These are phyloP conservation scores for Cryptosporidium muris DNA, from an alignment of 169 alveolate genomes.

Conservation along the genomic window DNA sequence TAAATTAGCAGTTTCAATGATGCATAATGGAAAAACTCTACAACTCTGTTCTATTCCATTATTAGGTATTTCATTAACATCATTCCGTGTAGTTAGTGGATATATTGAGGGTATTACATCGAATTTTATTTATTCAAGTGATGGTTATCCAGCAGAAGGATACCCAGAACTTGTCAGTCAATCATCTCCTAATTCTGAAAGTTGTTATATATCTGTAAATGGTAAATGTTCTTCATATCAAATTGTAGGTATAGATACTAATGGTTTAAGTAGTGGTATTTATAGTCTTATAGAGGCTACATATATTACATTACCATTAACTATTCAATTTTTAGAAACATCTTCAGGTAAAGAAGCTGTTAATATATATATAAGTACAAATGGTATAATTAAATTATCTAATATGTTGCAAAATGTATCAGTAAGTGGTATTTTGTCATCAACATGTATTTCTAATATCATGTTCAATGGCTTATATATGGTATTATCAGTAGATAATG, in stretches of 20 bases:
- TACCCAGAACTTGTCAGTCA: slow-evolving; percentile 28
- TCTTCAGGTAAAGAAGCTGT: neutral
- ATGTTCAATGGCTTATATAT: slow-evolving; percentile 36
- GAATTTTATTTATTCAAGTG: neutral
- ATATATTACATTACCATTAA: slow-evolving; percentile 31
- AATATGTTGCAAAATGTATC: no score
- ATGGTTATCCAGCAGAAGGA: slow-evolving; percentile 57
- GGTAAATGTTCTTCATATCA: slow-evolving; percentile 40
- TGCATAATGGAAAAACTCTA: neutral
- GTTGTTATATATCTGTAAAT: slow-evolving; percentile 38
- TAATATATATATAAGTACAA: no score
- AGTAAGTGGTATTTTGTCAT: slow-evolving; percentile 5
- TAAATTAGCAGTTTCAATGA: slow-evolving; percentile 48
- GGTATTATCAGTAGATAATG: slow-evolving; percentile 16
- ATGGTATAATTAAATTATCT: no score
- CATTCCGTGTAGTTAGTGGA: no score
- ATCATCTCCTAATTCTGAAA: slow-evolving; percentile 43
- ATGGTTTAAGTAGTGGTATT: slow-evolving; percentile 32
- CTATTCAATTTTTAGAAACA: slow-evolving; percentile 8
- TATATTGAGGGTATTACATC: neutral
- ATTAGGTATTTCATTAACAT: neutral
- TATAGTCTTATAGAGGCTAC: slow-evolving; percentile 13
- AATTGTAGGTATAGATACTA: slow-evolving; percentile 30
- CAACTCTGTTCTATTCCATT: slow-evolving; percentile 4
- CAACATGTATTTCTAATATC: slow-evolving; percentile 42